Percentiles rank a stretch among this genome's conserved stretches.
Evolutionary conservation across 169 alveolate genomes (phyloP).

Genomic region (Perkinsus marinus): DNA sequence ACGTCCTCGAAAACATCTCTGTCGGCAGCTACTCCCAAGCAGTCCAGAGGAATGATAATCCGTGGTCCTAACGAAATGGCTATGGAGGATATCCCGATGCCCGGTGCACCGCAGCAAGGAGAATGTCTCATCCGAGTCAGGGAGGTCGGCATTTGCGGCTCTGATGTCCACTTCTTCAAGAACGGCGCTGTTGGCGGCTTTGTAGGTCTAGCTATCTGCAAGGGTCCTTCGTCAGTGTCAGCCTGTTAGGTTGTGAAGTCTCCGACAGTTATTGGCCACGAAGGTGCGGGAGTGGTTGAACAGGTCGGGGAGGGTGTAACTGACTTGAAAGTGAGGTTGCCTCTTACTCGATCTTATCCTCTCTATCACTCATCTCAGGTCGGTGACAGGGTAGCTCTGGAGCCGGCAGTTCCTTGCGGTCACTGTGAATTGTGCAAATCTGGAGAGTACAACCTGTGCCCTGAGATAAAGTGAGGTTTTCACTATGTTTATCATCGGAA

Average conservation of each 20-base stretch:
- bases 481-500: not conserved
- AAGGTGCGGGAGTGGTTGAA: not conserved
- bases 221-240: no score
- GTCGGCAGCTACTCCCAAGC: no score
- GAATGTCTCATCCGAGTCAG: not conserved
- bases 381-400: conserved; percentile 1
- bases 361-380: not conserved
- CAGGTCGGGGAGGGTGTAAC: not conserved
- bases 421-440: not conserved
- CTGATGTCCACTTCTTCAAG: not conserved
- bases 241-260: not conserved
- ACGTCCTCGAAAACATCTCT: no score
- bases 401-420: not conserved
- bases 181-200: not conserved
- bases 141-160: not conserved
- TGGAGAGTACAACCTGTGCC: not conserved
- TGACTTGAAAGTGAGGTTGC: not conserved
- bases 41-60: not conserved
- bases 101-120: not conserved
- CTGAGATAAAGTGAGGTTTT: not conserved
- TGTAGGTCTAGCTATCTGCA: no score
- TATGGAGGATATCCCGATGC: not conserved
- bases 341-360: not conserved
- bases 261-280: not conserved
- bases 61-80: not conserved